Evolutionary conservation across 768 basidiomycete species (phyloP).

Genomic region (Collybia nuda): DNA sequence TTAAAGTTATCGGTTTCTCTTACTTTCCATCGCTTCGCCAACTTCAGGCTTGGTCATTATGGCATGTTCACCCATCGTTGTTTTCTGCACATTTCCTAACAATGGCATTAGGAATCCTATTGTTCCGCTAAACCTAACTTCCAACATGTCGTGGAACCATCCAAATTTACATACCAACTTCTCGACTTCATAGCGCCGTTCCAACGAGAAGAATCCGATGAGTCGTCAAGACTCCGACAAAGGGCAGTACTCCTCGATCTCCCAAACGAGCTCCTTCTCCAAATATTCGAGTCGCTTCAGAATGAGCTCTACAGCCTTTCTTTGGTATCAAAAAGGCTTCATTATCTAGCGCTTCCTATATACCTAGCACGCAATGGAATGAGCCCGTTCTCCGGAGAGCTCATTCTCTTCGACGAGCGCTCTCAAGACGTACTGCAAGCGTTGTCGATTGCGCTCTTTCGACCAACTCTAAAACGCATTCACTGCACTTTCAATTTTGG

Average conservation of each 20-base stretch:
- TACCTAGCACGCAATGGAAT: slow-evolving; percentile 22
- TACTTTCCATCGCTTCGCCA: too few relatives aligned
- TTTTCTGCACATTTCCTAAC: too few relatives aligned
- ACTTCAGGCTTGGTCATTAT: too few relatives aligned
- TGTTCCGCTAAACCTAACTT: too few relatives aligned
- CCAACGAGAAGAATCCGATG: background rate
- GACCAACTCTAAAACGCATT: slow-evolving; percentile 12
- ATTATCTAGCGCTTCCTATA: slow-evolving; percentile 23
- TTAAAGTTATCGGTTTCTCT: too few relatives aligned
- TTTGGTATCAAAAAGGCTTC: slow-evolving; percentile 20
- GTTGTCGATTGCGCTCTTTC: slow-evolving; percentile 17
- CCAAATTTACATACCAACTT: too few relatives aligned
- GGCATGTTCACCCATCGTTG: too few relatives aligned
- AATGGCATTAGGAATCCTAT: too few relatives aligned
- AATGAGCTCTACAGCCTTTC: slow-evolving; percentile 20
- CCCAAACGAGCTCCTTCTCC: slow-evolving; percentile 29
- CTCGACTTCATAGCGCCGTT: background rate
- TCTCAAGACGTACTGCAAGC: slow-evolving; percentile 16
- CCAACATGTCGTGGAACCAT: too few relatives aligned
- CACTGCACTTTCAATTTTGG: slow-evolving; percentile 12
- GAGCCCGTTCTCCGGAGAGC: slow-evolving; percentile 13
- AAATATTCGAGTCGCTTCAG: slow-evolving; percentile 10
- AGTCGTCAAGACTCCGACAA: too few relatives aligned
- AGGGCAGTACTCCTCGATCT: slow-evolving; percentile 15
- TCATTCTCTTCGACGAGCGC: slow-evolving; percentile 18